Percentiles rank a stretch among this genome's conserved stretches.
Conservation (phyloP, 768 basidiomycete species). For the Gloeophyllum trabeum region DNA sequence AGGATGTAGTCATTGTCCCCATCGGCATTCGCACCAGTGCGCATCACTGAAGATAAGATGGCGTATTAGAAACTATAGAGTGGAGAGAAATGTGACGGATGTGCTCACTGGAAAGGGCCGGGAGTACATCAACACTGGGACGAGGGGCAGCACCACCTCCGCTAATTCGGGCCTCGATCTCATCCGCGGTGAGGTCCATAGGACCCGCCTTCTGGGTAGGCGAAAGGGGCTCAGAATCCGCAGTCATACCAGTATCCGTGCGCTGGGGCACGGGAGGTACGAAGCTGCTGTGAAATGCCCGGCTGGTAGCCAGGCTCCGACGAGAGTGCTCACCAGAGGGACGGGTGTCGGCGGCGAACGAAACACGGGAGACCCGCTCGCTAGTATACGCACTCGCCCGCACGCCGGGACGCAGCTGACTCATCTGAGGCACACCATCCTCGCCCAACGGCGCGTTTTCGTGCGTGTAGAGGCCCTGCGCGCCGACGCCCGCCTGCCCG, state of each 20-base stretch:
- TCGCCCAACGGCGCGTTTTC: slow-evolving; percentile 12
- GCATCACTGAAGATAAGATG: slow-evolving; percentile 48
- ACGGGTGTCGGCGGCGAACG: slow-evolving; percentile 54
- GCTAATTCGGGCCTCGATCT: slow-evolving; percentile 44
- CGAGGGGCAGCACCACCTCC: slow-evolving; percentile 21
- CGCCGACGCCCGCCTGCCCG: slow-evolving; percentile 30
- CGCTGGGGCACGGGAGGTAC: slow-evolving; percentile 30
- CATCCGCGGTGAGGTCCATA: slow-evolving; percentile 39
- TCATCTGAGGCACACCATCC: slow-evolving; percentile 18
- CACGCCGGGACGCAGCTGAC: slow-evolving; percentile 42
- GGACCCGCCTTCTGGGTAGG: slow-evolving; percentile 33
- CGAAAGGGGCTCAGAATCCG: slow-evolving; percentile 25
- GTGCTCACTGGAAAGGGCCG: slow-evolving; percentile 55
- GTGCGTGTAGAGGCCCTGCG: slow-evolving; percentile 16
- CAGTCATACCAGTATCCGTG: too few relatives aligned
- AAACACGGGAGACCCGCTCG: slow-evolving; percentile 47
- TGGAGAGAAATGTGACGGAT: slow-evolving; percentile 2
- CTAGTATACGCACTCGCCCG: slow-evolving; percentile 29
- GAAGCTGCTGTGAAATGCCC: slow-evolving; percentile 27
- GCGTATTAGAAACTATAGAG: background rate
- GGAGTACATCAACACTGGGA: slow-evolving; percentile 44
- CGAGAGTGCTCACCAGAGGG: slow-evolving; percentile 33
- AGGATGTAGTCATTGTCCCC: slow-evolving; percentile 32
- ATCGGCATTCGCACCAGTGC: slow-evolving; percentile 37
- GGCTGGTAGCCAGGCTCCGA: slow-evolving; percentile 25